Evolutionary conservation across 345 rosid species (phyloP).

Genomic region (Crucihimalaya himalaica): DNA sequence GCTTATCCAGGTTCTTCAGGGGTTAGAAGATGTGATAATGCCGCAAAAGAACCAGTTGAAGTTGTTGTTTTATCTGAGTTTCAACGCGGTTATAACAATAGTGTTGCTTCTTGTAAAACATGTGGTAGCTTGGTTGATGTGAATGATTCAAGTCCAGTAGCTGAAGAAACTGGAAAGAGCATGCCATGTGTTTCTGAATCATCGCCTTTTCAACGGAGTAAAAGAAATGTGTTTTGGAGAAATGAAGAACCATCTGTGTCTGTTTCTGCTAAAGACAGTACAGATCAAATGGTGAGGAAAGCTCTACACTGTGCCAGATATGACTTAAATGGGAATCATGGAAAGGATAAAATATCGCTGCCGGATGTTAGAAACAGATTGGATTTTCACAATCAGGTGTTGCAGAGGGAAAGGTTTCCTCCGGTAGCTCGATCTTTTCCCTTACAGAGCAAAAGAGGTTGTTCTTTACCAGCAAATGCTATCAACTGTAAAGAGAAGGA

Average conservation of each 20-base stretch:
- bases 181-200: slow-evolving; percentile 22
- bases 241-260: slow-evolving; percentile 38
- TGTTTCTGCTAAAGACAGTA: background rate
- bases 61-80: slow-evolving; percentile 39
- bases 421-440: slow-evolving; percentile 42
- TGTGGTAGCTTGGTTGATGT: slow-evolving; percentile 67
- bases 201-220: slow-evolving; percentile 28
- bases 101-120: slow-evolving; percentile 56
- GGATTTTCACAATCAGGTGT: slow-evolving; percentile 37
- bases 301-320: slow-evolving; percentile 28
- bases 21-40: slow-evolving; percentile 32
- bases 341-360: slow-evolving; percentile 45
- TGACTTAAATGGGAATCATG: slow-evolving; percentile 39
- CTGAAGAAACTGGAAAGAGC: slow-evolving; percentile 31
- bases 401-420: slow-evolving; percentile 44
- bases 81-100: slow-evolving; percentile 30
- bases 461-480: slow-evolving; percentile 44
- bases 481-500: slow-evolving; percentile 49
- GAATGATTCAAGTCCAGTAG: slow-evolving; percentile 36
- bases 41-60: slow-evolving; percentile 34
- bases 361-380: slow-evolving; percentile 36
- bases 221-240: slow-evolving; percentile 42
- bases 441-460: slow-evolving; percentile 50
- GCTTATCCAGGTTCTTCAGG: slow-evolving; percentile 46
- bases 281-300: slow-evolving; percentile 37